These are phyloP conservation scores for Santalum album DNA, from an alignment of 164 flowering plant species.

Conservation along the genomic window DNA sequence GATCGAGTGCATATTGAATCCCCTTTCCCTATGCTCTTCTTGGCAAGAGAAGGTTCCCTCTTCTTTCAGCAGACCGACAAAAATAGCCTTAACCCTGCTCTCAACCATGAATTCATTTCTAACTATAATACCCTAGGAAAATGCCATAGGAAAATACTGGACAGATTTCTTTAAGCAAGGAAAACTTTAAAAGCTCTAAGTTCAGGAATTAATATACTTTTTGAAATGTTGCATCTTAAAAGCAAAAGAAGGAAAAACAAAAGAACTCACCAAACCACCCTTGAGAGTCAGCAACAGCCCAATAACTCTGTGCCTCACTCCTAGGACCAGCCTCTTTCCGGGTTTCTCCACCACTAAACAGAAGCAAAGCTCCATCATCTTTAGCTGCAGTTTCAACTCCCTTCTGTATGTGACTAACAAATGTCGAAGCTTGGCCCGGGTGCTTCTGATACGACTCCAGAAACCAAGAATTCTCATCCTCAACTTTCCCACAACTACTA, in stretches of 20 bases:
- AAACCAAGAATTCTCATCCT: constrained; percentile 84
- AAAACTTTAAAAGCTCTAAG: no score
- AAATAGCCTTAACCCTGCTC: no score
- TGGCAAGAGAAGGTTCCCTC: no score
- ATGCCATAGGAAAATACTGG: no score
- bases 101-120: no score
- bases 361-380: constrained; percentile 68
- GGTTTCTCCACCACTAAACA: constrained; percentile 99
- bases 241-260: no score
- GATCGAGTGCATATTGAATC: no score
- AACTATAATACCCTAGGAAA: no score
- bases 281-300: constrained; percentile 87
- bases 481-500: constrained; percentile 73
- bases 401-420: constrained; percentile 64
- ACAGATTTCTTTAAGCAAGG: background rate
- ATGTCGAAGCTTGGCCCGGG: constrained; percentile 87
- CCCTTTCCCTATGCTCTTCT: no score
- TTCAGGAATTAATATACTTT: background rate
- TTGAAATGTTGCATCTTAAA: background rate
- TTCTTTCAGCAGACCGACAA: no score
- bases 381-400: constrained; percentile 67
- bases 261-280: constrained; percentile 90
- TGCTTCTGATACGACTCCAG: constrained; percentile 87
- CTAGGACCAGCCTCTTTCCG: constrained; percentile 94
- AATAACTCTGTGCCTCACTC: constrained; percentile 99